These are phyloP conservation scores for Heterobasidion parviporum DNA, from an alignment of 1,284 basidiomycete species.

Conservation along the genomic window DNA sequence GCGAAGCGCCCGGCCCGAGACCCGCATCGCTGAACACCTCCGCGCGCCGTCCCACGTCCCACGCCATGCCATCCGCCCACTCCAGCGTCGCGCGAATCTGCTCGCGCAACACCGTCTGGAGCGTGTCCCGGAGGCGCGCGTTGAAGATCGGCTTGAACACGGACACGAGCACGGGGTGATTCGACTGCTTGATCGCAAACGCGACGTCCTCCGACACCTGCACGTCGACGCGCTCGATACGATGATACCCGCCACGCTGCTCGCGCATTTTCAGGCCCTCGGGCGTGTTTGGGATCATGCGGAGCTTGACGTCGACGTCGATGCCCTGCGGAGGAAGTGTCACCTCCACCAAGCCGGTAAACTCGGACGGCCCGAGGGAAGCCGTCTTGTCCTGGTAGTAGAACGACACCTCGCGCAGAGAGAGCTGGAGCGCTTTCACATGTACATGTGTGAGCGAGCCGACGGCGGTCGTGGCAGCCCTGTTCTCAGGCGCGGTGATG, in stretches of 20 bases:
- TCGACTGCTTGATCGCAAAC: conserved; percentile 46
- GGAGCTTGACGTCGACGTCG: conserved; percentile 56
- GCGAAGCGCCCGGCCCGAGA: conserved; percentile 33
- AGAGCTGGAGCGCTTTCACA: conserved; percentile 53
- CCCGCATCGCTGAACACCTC: conserved; percentile 61
- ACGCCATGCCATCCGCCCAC: conserved; percentile 43
- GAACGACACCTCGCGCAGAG: conserved; percentile 58
- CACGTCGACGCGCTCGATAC: conserved; percentile 45
- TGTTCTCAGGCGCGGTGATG: conserved; percentile 38
- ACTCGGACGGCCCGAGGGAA: conserved; percentile 41
- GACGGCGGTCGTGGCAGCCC: conserved; percentile 32
- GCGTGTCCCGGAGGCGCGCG: conserved; percentile 42
- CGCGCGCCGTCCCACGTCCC: conserved; percentile 44
- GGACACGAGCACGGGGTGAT: conserved; percentile 50
- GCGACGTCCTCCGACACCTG: conserved; percentile 43
- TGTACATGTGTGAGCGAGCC: conserved; percentile 57
- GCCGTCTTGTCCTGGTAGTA: conserved; percentile 57
- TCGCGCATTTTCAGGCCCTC: conserved; percentile 33
- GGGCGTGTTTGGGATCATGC: conserved; percentile 45
- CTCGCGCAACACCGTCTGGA: conserved; percentile 47
- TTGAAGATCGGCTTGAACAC: conserved; percentile 56
- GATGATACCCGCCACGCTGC: conserved; percentile 40
- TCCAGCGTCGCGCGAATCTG: conserved; percentile 43
- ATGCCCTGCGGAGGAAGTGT: conserved; percentile 55
- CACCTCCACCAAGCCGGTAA: conserved; percentile 52